phyloP scores from a whole-genome alignment of 1,139 yeast genomes.

The Sugiyamaella grinbergsii region DNA sequence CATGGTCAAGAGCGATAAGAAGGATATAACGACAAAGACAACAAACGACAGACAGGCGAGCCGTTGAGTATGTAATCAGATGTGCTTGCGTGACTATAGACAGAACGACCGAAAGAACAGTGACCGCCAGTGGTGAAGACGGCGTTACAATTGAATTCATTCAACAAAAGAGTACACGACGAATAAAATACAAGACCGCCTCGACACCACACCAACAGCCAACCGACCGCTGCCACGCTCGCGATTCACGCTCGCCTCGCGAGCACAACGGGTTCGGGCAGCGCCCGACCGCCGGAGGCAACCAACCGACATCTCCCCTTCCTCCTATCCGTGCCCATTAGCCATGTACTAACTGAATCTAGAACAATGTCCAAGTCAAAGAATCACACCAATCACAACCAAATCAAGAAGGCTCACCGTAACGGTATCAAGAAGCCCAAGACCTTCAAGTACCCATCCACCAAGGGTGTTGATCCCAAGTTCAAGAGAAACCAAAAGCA shows the following conservation, averaged over 20 bases:
- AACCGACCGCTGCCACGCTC: background rate
- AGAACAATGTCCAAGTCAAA: conserved; percentile 88
- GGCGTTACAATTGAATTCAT: too few species aligned
- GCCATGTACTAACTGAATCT: conserved; percentile 3
- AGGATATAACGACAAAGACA: background rate
- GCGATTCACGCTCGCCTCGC: too few species aligned
- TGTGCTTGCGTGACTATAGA: too few species aligned
- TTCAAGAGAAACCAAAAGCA: conserved; percentile 99
- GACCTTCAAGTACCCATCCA: conserved; percentile 96
- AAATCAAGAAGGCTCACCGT: conserved; percentile 99
- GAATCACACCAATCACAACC: conserved; percentile 99
- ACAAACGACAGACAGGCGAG: conserved; percentile 3
- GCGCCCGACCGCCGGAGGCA: conserved; percentile 1
- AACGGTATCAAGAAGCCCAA: conserved; percentile 99
- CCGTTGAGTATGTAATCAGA: too few species aligned
- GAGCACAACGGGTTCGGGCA: background rate
- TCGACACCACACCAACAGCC: background rate
- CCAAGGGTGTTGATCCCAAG: conserved; percentile 99
- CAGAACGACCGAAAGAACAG: too few species aligned
- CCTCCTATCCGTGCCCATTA: background rate
- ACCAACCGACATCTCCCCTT: background rate
- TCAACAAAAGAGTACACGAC: background rate
- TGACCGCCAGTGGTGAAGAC: background rate
- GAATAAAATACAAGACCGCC: background rate
- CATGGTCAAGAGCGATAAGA: background rate